Percentiles rank a stretch among this genome's conserved stretches.
phyloP scores from a whole-genome alignment of 768 basidiomycete genomes.

The Tubosaeta sp. region DNA sequence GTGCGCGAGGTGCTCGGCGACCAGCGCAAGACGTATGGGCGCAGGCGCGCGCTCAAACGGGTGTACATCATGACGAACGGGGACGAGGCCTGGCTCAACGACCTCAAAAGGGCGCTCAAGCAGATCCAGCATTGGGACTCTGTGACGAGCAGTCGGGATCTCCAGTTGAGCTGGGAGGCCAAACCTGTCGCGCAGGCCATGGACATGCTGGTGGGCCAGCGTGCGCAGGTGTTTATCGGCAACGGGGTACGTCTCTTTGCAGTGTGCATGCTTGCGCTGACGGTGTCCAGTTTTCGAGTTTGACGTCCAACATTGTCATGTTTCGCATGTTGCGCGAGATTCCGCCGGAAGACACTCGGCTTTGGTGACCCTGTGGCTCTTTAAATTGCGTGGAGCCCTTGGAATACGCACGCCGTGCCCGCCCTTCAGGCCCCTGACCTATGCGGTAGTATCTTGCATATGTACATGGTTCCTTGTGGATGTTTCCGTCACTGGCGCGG shows the following conservation, averaged over 20 bases:
- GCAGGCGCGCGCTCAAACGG: slow-evolving; percentile 33
- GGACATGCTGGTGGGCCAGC: slow-evolving; percentile 65
- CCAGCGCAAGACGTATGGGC: slow-evolving; percentile 13
- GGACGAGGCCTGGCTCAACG: slow-evolving; percentile 42
- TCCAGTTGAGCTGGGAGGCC: slow-evolving; percentile 50
- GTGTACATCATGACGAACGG: slow-evolving; percentile 69
- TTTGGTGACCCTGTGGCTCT: slow-evolving; percentile 31
- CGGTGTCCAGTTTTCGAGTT: slow-evolving; percentile 39
- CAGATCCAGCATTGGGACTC: slow-evolving; percentile 41
- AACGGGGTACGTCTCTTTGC: slow-evolving; percentile 53
- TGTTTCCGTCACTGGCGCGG: no score
- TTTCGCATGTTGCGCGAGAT: slow-evolving; percentile 37
- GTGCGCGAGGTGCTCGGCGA: slow-evolving; percentile 25
- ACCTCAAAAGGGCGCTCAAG: slow-evolving; percentile 40
- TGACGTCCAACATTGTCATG: slow-evolving; percentile 46
- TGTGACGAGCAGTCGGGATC: slow-evolving; percentile 52
- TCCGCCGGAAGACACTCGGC: slow-evolving; percentile 34
- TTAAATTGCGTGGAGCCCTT: background rate
- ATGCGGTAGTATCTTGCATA: background rate
- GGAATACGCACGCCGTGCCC: background rate
- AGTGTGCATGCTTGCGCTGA: background rate
- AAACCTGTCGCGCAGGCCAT: slow-evolving; percentile 53
- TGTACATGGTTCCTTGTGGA: background rate
- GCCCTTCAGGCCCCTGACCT: background rate
- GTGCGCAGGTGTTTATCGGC: slow-evolving; percentile 63